These are phyloP conservation scores for Jaapia argillacea DNA, from an alignment of 768 basidiomycete genomes.

Conservation along the genomic window DNA sequence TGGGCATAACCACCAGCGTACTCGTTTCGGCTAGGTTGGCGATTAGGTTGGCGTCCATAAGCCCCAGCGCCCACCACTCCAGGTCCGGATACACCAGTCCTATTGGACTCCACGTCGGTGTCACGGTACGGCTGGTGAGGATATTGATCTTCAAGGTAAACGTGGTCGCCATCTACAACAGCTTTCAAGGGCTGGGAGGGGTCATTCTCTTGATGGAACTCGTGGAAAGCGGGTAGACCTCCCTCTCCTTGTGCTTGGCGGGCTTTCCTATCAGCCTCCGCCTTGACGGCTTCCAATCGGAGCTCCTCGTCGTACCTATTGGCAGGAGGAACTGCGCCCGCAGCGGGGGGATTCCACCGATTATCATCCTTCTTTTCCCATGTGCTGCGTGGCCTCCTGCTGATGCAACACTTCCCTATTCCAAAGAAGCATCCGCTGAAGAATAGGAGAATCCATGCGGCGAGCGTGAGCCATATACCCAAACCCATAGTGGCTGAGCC, in stretches of 20 bases:
- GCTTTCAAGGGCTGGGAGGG: slow-evolving; percentile 52
- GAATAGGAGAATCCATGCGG: slow-evolving; percentile 78
- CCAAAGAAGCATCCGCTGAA: slow-evolving; percentile 86
- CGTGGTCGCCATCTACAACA: slow-evolving; percentile 44
- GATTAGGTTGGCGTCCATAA: too few relatives aligned
- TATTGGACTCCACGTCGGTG: slow-evolving; percentile 7
- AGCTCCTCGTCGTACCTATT: slow-evolving; percentile 48
- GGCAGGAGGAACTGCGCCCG: slow-evolving; percentile 15
- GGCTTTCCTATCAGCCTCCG: slow-evolving; percentile 77
- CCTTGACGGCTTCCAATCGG: slow-evolving; percentile 79
- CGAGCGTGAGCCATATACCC: slow-evolving; percentile 86
- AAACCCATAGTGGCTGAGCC: slow-evolving; percentile 78
- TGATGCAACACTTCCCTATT: slow-evolving; percentile 79
- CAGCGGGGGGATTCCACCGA: slow-evolving; percentile 3
- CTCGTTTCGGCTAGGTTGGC: slow-evolving; percentile 18
- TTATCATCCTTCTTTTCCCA: slow-evolving; percentile 26
- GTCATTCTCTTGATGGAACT: too few relatives aligned
- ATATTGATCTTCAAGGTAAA: slow-evolving; percentile 44
- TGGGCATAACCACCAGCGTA: slow-evolving; percentile 53
- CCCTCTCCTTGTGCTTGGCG: slow-evolving; percentile 46
- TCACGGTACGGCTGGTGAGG: slow-evolving; percentile 21
- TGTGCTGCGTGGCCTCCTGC: slow-evolving; percentile 33
- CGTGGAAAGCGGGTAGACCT: slow-evolving; percentile 69
- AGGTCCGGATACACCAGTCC: too few relatives aligned
- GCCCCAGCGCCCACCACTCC: too few relatives aligned